These are phyloP conservation scores for Arbutus unedo DNA, from an alignment of 148 eudicot species.

Conservation along the genomic window DNA sequence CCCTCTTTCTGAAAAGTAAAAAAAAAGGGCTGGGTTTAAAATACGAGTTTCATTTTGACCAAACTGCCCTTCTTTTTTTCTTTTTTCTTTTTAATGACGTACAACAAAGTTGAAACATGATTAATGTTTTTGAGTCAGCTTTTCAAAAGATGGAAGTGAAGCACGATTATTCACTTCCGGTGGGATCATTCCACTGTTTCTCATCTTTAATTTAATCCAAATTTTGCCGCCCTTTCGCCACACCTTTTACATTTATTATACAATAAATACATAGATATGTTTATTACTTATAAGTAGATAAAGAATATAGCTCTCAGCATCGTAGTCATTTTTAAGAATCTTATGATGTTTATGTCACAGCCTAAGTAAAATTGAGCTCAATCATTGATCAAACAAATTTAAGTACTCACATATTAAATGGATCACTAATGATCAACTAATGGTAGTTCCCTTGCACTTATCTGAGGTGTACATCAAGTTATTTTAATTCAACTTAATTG, in stretches of 20 bases:
- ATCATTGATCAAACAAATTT: too few species aligned
- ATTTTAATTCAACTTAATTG: too few species aligned
- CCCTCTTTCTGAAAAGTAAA: slow-evolving; percentile 7
- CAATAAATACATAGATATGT: too few species aligned
- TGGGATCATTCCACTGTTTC: slow-evolving; percentile 3
- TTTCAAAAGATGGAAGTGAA: slow-evolving; percentile 14
- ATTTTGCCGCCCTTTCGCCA: background rate
- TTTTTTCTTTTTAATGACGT: background rate
- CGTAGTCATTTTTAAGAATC: too few species aligned
- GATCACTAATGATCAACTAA: too few species aligned
- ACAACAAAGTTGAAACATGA: slow-evolving; percentile 17
- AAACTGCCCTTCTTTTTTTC: background rate
- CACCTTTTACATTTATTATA: too few species aligned
- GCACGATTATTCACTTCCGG: slow-evolving; percentile 13
- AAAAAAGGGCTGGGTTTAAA: slow-evolving; percentile 9
- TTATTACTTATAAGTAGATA: too few species aligned
- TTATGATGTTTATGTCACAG: background rate
- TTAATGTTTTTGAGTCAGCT: slow-evolving; percentile 18
- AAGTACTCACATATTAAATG: too few species aligned
- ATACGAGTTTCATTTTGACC: slow-evolving; percentile 16
- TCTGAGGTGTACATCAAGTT: too few species aligned
- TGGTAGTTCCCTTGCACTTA: too few species aligned
- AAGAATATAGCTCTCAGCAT: too few species aligned
- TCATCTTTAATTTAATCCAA: background rate
- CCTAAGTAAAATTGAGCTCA: too few species aligned